Conservation (phyloP, 257 asterid genomes). For the Gentiana straminea region DNA sequence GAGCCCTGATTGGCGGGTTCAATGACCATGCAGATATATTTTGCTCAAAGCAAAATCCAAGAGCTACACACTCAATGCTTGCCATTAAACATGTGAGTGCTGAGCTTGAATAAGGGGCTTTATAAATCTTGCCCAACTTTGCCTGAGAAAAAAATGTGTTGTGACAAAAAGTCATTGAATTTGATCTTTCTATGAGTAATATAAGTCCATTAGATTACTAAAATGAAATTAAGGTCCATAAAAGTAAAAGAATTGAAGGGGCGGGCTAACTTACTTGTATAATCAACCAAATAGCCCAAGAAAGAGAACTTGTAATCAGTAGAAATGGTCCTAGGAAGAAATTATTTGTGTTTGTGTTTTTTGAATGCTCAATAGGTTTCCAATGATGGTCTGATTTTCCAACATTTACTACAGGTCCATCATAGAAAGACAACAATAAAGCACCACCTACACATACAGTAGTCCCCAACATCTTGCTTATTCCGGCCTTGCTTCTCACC, state of each 20-base stretch:
- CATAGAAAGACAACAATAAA: conserved; percentile 54
- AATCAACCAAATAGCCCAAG: conserved; percentile 79
- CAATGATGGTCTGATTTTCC: conserved; percentile 55
- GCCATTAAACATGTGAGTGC: conserved; percentile 10
- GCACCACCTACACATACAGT: conserved; percentile 72
- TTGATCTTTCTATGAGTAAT: too few species aligned
- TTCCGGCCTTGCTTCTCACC: conserved; percentile 48
- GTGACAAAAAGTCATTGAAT: too few species aligned
- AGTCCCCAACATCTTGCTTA: conserved; percentile 68
- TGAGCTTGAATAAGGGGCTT: too few species aligned
- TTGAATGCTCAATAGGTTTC: conserved; percentile 46
- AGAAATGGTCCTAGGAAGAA: conserved; percentile 56
- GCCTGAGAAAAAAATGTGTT: too few species aligned
- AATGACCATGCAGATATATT: conserved; percentile 60
- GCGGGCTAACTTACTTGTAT: conserved; percentile 39
- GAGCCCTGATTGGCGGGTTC: conserved; percentile 40
- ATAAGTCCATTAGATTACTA: too few species aligned
- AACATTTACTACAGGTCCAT: conserved; percentile 37
- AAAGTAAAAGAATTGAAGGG: too few species aligned
- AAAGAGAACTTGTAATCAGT: conserved; percentile 53
- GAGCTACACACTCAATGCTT: conserved; percentile 50
- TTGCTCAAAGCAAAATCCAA: conserved; percentile 50
- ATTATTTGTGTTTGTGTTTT: conserved; percentile 16
- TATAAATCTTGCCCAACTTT: too few species aligned
- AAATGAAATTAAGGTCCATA: too few species aligned